Evolutionary conservation across 176 grass and related monocot species (phyloP), one percentile per base, ranked within the genome.

Genomic region (Canna indica): DNA sequence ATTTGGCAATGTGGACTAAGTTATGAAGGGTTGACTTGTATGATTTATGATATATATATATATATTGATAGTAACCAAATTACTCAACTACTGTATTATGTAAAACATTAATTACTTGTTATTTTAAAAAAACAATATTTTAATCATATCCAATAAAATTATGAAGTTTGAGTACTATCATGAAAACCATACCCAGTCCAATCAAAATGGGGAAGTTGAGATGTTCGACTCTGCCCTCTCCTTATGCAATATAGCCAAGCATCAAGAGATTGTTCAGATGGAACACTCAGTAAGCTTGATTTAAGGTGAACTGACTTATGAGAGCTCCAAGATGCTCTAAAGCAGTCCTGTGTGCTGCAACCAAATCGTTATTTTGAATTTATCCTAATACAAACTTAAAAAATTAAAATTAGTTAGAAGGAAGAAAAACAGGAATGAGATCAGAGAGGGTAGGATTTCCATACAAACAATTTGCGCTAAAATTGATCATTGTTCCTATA

Each of bases 191-290:
- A 99, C 94, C 94, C 94, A 70, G 94, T 90, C 94, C 94, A 99
- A 26, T 82, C 76, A 81, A 85, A 93, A 90, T 76, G 54, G 53
- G 94, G 94, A 78, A 85, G 78, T 67, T 88, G 61, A 76, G 69
- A 50, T 73, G 75, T 77, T 32, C 90, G 75, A 50, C 29, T 68
- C 66, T 84, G 82, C 26, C 94, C 90, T 76, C 88, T 99, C 83
- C 59, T 87, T 53, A 88, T 53, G 84, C 84, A 99, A 89, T 93
- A 99, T 59, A 80, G 59, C 94, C 94, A 99, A 78, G 73, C 94
- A 46, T 84, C 82, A 81, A 69, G 74, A 70, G 77, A 76, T 61
- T 75, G 70, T 63, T 84, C 80, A n/a, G 84, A 77, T 80, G 72
- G 22, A 31, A 66, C 63, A 74, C 56, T 72, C 22, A 6, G 42